phyloP scores from a whole-genome alignment of 148 eudicot genomes.

The Rhododendron ferrugineum region DNA sequence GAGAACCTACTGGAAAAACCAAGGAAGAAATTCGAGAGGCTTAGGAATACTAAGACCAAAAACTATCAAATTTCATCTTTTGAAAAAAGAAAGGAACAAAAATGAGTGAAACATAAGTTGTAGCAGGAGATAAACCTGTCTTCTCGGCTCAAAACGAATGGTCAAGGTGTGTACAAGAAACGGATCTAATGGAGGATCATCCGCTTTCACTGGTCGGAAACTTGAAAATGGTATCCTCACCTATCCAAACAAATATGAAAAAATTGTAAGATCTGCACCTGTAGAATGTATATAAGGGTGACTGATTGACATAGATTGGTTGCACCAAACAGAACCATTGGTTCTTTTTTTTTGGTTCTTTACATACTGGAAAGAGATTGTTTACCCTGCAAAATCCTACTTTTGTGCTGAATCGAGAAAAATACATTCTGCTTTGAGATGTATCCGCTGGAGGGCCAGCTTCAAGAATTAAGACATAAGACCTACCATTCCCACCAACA shows the following conservation, averaged over 20 bases:
- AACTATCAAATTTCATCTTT: not conserved
- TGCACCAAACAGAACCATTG: not conserved
- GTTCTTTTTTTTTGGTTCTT: not conserved
- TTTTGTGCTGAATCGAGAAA: conserved; percentile 83
- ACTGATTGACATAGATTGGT: not conserved
- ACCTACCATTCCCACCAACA: conserved; percentile 94
- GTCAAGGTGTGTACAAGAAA: conserved; percentile 93
- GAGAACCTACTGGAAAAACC: not conserved
- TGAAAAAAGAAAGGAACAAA: not conserved
- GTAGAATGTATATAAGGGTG: conserved; percentile 14
- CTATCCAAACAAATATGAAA: conserved; percentile 35
- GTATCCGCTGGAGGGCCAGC: conserved; percentile 69
- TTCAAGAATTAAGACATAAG: conserved; percentile 83
- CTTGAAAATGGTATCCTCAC: conserved; percentile 90
- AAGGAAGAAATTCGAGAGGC: not conserved
- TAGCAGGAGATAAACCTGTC: conserved; percentile 48
- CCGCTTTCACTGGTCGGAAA: conserved; percentile 82
- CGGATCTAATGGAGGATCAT: conserved; percentile 89
- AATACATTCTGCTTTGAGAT: conserved; percentile 72
- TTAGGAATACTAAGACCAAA: not conserved
- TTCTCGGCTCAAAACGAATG: conserved; percentile 86
- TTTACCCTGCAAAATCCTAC: conserved; percentile 91
- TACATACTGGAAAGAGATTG: conserved; percentile 9
- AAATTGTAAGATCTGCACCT: conserved; percentile 32
- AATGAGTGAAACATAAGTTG: not conserved